phyloP scores from a whole-genome alignment of 805 yeast genomes.

The Wickerhamiella brachini region DNA sequence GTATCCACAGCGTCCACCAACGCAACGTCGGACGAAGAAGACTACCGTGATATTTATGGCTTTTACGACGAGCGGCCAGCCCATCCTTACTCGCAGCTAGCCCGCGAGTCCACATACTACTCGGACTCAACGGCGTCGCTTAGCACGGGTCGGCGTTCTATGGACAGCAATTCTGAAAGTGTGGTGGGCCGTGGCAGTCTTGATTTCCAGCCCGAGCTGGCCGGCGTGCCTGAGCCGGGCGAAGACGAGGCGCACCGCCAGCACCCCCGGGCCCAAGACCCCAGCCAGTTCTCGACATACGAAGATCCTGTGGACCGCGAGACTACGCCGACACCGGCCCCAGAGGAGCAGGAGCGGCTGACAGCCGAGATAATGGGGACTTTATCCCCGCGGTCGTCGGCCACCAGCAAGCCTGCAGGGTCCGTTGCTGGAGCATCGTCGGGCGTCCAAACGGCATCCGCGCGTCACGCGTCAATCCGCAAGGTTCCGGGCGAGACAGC shows the following conservation, averaged over 20 bases:
- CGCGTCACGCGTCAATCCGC: neutral
- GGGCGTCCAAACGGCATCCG: neutral
- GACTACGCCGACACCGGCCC: neutral
- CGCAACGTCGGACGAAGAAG: neutral
- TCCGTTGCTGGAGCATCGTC: neutral
- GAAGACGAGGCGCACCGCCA: neutral
- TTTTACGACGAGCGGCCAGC: conserved; percentile 16
- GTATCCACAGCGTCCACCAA: neutral
- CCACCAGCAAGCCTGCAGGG: neutral
- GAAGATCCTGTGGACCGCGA: conserved; percentile 2
- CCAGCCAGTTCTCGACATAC: neutral
- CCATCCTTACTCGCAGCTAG: conserved; percentile 14
- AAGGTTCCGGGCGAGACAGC: neutral
- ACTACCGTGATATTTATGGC: conserved; percentile 18
- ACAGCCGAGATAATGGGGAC: conserved; percentile 11
- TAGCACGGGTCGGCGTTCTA: conserved; percentile 19
- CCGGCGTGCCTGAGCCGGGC: conserved; percentile 9
- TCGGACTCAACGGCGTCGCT: conserved; percentile 19
- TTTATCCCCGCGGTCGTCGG: neutral
- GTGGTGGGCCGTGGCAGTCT: conserved; percentile 4
- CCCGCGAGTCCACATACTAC: conserved; percentile 1
- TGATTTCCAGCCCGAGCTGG: conserved; percentile 10
- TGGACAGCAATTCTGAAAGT: conserved; percentile 10
- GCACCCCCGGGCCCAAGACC: conserved; percentile 1
- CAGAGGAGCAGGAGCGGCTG: conserved; percentile 9